Conservation (phyloP, 164 flowering plant genomes). For the Sedum album region DNA sequence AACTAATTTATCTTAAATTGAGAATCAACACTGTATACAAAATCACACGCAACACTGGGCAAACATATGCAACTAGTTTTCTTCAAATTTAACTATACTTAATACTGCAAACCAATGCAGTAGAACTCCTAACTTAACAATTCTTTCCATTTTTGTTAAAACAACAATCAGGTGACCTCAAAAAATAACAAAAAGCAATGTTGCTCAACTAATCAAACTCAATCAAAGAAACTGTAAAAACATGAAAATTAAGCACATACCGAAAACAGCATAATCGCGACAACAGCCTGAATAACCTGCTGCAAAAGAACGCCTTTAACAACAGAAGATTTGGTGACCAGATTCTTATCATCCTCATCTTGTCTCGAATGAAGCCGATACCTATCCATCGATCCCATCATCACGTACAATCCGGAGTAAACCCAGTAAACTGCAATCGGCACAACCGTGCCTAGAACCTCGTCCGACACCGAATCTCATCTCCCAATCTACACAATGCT, state of each 20-base stretch:
- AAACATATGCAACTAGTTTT: too few relatives aligned
- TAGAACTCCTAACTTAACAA: too few relatives aligned
- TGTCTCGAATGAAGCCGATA: slow-evolving; percentile 62
- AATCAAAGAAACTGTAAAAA: not conserved
- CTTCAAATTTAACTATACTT: too few relatives aligned
- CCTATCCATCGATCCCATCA: slow-evolving; percentile 54
- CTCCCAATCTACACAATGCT: not conserved
- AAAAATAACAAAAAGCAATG: too few relatives aligned
- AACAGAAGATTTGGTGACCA: slow-evolving; percentile 45
- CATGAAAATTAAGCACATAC: slow-evolving; percentile 15
- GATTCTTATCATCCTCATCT: slow-evolving; percentile 65
- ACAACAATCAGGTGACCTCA: too few relatives aligned
- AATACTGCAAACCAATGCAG: too few relatives aligned
- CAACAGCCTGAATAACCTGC: slow-evolving; percentile 65
- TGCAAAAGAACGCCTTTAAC: slow-evolving; percentile 78
- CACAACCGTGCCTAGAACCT: slow-evolving; percentile 72
- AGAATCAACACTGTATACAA: too few relatives aligned
- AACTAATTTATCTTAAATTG: too few relatives aligned
- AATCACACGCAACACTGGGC: too few relatives aligned
- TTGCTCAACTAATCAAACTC: not conserved
- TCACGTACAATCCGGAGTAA: slow-evolving; percentile 69
- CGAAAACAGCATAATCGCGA: slow-evolving; percentile 52
- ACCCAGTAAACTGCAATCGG: slow-evolving; percentile 78
- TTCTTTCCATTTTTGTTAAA: too few relatives aligned
- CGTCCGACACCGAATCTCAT: slow-evolving; percentile 46